Percentiles rank a stretch among this genome's conserved stretches.
phyloP scores from a whole-genome alignment of 2,329 filamentous ascomycete species.

The Calonectria pteridis region DNA sequence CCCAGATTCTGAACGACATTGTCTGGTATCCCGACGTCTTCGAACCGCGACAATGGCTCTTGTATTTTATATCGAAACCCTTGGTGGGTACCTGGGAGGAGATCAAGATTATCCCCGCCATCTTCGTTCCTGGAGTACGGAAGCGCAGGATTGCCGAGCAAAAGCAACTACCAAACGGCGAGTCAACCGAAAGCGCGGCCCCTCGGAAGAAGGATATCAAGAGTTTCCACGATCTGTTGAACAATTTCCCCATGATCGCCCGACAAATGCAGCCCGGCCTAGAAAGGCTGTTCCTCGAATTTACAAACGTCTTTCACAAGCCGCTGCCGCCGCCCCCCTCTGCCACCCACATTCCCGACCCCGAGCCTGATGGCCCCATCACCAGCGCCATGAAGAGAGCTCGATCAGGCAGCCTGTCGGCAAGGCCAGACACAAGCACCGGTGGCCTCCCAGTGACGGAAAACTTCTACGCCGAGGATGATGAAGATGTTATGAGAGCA shows the following conservation, averaged over 20 bases:
- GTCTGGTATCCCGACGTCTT: conserved; percentile 92
- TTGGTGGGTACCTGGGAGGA: conserved; percentile 87
- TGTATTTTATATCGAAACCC: conserved; percentile 95
- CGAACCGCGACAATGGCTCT: conserved; percentile 92
- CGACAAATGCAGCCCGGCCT: conserved; percentile 95
- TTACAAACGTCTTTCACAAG: conserved; percentile 86
- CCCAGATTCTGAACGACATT: conserved; percentile 84
- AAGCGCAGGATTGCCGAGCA: conserved; percentile 54
- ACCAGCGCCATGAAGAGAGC: conserved; percentile 66
- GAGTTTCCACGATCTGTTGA: conserved; percentile 89
- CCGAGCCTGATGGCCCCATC: conserved; percentile 68
- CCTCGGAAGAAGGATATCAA: conserved; percentile 87
- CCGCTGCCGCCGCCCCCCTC: conserved; percentile 83
- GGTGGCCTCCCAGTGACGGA: conserved; percentile 65
- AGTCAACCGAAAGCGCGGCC: conserved; percentile 57
- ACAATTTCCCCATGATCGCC: conserved; percentile 94
- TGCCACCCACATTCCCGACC: conserved; percentile 69
- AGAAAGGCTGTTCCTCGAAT: conserved; percentile 91
- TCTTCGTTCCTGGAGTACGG: conserved; percentile 62
- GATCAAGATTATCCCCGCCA: conserved; percentile 76
- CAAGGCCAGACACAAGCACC: conserved; percentile 47
- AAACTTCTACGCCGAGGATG: conserved; percentile 84
- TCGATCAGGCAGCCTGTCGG: conserved; percentile 63
- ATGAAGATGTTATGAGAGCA: conserved; percentile 90
- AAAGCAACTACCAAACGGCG: conserved; percentile 51